Conservation (phyloP, 208 protist genomes). For the Wallacemonas collosoma region DNA sequence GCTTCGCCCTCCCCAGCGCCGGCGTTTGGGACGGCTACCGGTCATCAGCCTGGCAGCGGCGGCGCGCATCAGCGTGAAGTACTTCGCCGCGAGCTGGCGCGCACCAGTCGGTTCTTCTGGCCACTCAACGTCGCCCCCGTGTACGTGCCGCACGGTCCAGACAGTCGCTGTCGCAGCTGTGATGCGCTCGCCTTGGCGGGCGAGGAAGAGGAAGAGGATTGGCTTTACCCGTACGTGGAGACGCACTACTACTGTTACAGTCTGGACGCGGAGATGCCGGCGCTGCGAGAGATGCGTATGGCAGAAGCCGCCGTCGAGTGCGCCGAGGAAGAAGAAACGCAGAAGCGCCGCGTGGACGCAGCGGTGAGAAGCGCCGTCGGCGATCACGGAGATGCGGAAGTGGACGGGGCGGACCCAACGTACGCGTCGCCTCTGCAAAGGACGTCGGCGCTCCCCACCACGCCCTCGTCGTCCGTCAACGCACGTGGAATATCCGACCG, state of each 20-base stretch:
- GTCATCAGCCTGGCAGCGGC: neutral
- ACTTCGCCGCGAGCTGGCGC: conserved; percentile 16
- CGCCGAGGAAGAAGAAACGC: conserved; percentile 15
- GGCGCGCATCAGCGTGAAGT: neutral
- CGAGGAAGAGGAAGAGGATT: conserved; percentile 30
- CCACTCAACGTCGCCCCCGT: conserved; percentile 34
- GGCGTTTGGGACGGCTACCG: neutral
- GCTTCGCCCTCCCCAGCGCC: neutral
- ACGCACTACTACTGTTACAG: conserved; percentile 42
- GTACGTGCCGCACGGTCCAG: conserved; percentile 19
- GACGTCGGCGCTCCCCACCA: too few relatives aligned
- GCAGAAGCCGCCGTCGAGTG: conserved; percentile 16
- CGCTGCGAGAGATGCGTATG: conserved; percentile 26
- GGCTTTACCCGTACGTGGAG: conserved; percentile 38
- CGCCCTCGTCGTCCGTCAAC: too few relatives aligned
- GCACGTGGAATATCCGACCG: neutral
- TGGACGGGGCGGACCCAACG: neutral
- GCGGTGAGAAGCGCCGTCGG: neutral
- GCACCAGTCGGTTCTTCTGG: conserved; percentile 38
- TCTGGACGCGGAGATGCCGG: conserved; percentile 33
- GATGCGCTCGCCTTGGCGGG: conserved; percentile 10
- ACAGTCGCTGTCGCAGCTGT: conserved; percentile 21
- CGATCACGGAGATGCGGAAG: neutral
- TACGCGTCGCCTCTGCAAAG: conserved; percentile 3
- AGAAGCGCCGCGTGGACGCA: neutral